Percentiles rank a stretch among this genome's conserved stretches.
Evolutionary conservation across 176 grass and related monocot species (phyloP).

Genomic region (Raddia guianensis): DNA sequence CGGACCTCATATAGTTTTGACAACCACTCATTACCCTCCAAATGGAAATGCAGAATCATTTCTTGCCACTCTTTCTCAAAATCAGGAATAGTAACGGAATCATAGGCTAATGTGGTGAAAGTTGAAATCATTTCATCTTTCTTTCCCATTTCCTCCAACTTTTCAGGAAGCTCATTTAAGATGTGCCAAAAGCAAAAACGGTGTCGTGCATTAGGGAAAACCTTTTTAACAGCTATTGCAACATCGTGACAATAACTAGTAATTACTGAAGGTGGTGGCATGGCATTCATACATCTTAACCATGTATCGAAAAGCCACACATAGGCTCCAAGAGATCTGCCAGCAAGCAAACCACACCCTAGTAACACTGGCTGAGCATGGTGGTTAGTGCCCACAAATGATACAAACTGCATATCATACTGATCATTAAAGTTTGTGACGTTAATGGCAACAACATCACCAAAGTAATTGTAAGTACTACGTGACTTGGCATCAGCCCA

Average conservation of each 20-base stretch:
- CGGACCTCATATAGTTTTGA: conserved; percentile 65
- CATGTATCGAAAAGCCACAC: conserved; percentile 83
- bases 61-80: conserved; percentile 85
- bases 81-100: conserved; percentile 63
- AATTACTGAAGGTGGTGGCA: conserved; percentile 69
- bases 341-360: conserved; percentile 72
- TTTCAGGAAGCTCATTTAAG: conserved; percentile 67
- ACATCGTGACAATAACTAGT: conserved; percentile 69
- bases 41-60: conserved; percentile 55
- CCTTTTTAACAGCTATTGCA: conserved; percentile 64
- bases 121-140: conserved; percentile 58
- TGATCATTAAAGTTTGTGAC: conserved; percentile 62
- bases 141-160: conserved; percentile 57
- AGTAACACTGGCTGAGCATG: conserved; percentile 70
- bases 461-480: conserved; percentile 68
- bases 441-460: conserved; percentile 78
- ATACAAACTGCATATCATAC: conserved; percentile 70
- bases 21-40: conserved; percentile 74
- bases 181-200: conserved; percentile 81
- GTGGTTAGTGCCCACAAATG: conserved; percentile 72
- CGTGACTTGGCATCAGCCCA: conserved; percentile 84
- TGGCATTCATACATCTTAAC: conserved; percentile 76
- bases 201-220: conserved; percentile 66
- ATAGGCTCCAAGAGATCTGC: conserved; percentile 64
- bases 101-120: conserved; percentile 60